Evolutionary conservation across 495 filamentous ascomycete species (phyloP), one percentile per base, ranked within the genome.

Genomic region (Jackrogersella multiformis): DNA sequence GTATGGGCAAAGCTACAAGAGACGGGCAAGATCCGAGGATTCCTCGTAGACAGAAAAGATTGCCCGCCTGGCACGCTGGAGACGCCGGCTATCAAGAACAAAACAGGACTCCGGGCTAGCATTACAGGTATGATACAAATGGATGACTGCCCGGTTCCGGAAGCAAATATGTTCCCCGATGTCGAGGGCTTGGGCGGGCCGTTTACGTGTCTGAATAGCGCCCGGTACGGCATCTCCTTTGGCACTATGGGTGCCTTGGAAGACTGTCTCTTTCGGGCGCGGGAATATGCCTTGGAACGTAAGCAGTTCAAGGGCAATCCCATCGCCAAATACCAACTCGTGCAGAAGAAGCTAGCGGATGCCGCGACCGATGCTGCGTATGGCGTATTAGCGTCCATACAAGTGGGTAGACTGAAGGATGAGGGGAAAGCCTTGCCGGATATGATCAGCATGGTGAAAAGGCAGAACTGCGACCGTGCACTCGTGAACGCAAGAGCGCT

Each of bases 51-150:
- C 76, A 83, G 93, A 52, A 82, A 83, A 56, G 82, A 91, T 44
- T 94, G 93, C 68, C 92, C 92, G 0, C 84, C 92, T 0, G 93
- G 95, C 1, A 94, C 94, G 0, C 80, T 97, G 18, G 93, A 96
- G 78, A 98, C 95, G 4, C 96, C 95, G 5, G 83, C 89, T 8
- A 89, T 99, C 76, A 97, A 95, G 82, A 90, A 99, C 78, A 99
- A 99, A 82, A 97, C 88, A 65, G 95, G 93, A 0, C 86, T 99
- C 16, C 84, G 96, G 48, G 96, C 95, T 20, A 96, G 92, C 6
- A 90, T 97, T 66, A 99, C 95, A 0, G 95, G 95, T 42, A 97
- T 99, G 96, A 97, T 99, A 61, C 93, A 97, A 66, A 84, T 99
- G 64, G 93, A 96, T 45, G 84, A 91, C 60, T 94, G 92, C 68